Conservation (phyloP, 768 basidiomycete species). For the Termitomyces sp. region DNA sequence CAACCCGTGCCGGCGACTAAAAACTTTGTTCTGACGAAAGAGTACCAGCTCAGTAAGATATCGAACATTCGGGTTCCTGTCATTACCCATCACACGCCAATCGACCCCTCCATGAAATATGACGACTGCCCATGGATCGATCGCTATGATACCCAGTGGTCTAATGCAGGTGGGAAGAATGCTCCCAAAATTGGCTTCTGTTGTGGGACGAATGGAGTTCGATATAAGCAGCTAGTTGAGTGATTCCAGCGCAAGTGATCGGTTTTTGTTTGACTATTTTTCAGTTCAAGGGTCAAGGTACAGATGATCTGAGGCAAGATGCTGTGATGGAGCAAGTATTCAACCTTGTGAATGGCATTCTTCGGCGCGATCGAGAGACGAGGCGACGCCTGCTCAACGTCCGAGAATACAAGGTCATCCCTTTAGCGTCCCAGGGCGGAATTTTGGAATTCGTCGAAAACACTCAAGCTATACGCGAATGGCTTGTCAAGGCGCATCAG, state of each 20-base stretch:
- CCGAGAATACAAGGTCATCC: constrained; percentile 85
- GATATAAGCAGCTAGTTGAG: constrained; percentile 67
- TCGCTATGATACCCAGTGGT: constrained; percentile 53
- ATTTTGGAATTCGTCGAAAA: constrained; percentile 88
- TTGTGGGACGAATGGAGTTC: constrained; percentile 55
- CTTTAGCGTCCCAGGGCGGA: constrained; percentile 75
- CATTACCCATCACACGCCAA: constrained; percentile 61
- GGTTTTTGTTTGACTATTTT: background rate
- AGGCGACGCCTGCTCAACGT: constrained; percentile 65
- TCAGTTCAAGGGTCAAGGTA: constrained; percentile 88
- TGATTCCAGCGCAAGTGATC: background rate
- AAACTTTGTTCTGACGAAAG: constrained; percentile 36
- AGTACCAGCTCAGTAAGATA: constrained; percentile 42
- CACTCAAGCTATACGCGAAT: constrained; percentile 57
- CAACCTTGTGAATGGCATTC: constrained; percentile 75
- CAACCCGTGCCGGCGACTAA: constrained; percentile 38
- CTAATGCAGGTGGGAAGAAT: constrained; percentile 72
- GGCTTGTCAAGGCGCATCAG: constrained; percentile 60
- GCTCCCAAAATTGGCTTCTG: constrained; percentile 78
- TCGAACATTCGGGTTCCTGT: constrained; percentile 70
- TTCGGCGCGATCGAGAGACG: constrained; percentile 72
- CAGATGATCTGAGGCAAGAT: constrained; percentile 93
- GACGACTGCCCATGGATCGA: constrained; percentile 63
- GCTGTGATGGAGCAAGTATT: constrained; percentile 99
- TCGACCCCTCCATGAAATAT: constrained; percentile 71